Conservation (phyloP, 169 alveolate species). For the Perkinsus olseni region DNA sequence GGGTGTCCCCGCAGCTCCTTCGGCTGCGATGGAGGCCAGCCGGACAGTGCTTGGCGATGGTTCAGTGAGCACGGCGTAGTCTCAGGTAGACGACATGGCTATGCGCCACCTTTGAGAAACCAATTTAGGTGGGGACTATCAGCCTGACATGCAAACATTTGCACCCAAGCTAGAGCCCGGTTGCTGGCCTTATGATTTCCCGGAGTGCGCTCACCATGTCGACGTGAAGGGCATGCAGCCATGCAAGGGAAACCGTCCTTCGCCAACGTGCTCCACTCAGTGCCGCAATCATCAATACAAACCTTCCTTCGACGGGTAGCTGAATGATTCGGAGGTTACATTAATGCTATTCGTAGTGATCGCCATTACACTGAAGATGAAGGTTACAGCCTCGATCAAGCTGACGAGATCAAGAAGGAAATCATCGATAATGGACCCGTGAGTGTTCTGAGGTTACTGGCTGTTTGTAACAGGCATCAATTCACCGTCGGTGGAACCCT, state of each 20-base stretch:
- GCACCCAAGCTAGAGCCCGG: constrained; percentile 3
- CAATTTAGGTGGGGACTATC: constrained; percentile 25
- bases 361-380: neutral
- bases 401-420: constrained; percentile 20
- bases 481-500: neutral
- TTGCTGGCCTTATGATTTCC: constrained; percentile 38
- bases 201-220: constrained; percentile 30
- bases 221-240: constrained; percentile 21
- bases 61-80: constrained; percentile 12
- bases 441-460: neutral
- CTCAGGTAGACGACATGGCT: too few relatives aligned
- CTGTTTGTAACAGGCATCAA: neutral
- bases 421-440: constrained; percentile 5
- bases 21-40: constrained; percentile 66
- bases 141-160: constrained; percentile 14
- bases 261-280: constrained; percentile 10
- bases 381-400: constrained; percentile 12
- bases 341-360: neutral
- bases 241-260: constrained; percentile 18
- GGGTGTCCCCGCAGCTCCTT: constrained; percentile 42
- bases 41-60: constrained; percentile 47
- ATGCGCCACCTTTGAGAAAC: constrained; percentile 3
- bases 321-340: neutral
- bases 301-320: neutral
- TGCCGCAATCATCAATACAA: neutral